Base-by-base conservation (phyloP, 495 filamentous ascomycete genomes). In the Lindgomyces ingoldianus region DNA sequence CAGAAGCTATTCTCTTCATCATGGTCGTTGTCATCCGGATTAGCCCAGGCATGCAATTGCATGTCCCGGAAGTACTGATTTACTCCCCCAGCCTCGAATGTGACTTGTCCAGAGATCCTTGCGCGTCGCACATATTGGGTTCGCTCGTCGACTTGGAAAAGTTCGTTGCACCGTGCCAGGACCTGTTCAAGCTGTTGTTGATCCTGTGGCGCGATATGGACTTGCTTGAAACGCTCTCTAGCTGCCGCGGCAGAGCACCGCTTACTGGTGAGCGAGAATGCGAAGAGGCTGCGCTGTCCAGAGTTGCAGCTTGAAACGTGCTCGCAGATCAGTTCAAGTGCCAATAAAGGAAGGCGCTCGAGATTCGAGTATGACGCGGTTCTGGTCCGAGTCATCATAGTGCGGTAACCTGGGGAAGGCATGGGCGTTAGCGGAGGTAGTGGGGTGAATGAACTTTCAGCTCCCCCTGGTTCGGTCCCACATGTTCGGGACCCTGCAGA, bases 271-370 rank as follows among this genome's bases (percentile, higher is more conserved):
- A 36, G n/a, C 16, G 58, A 19, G 46, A 61, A 61, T 8, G 46
- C 46, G 27, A 51, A 61, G 16, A 61, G 46, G 46, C 58, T 61
- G 30, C 27, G 26, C 1, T 29, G 46, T 27, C 22, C 16, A 19
- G 58, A 53, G 33, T 41, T 27, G 36, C 29, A 27, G 33, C 2
- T 6, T 3, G 46, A 3, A 1, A 61, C 46, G n/a, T 53, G 53
- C n/a, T 61, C 58, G 47, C 58, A 61, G 6, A 61, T 39, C 30
- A 41, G 10, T 16, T 61, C 46, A 18, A 61, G 46, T 2, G n/a
- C 46, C 1, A 42, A 19, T 18, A 61, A 24, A 36, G 58, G 58
- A 41, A 51, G 58, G n/a, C 4, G 6, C n/a, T 61, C 49, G 12
- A 53, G 25, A 30, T 6, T 6, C 24, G 47, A 50, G n/a, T n/a